Base-by-base conservation (phyloP, 306 rosid genomes). In the Quercus berberidifolia region DNA sequence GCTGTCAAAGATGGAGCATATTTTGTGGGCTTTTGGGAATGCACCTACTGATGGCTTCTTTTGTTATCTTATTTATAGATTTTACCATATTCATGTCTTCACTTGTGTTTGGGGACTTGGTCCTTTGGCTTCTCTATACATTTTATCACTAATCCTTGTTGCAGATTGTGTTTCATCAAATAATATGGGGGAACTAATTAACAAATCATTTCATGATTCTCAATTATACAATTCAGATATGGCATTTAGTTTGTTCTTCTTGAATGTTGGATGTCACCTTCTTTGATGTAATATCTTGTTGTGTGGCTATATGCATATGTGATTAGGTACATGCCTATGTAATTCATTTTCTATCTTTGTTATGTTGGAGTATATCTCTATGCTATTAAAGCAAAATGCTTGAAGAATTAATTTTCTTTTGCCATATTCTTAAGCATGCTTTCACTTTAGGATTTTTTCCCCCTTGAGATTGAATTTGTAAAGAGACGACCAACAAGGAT, bases 181-280 rank as follows among this genome's bases (percentile, higher is more conserved):
- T 18, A 67, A 13, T 56, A 14, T 58, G n/a, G 58, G 74, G 35
- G 23, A 23, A 80, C 55, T 58, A 46, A 25, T 80, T 78, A 17
- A 60, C 64, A 67, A 56, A 56, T 25, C 26, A 25, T n/a, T 25
- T 25, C 25, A 25, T 25, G 25, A 25, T 25, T 25, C 25, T 25
- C 25, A 25, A 25, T 25, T 25, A 25, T 25, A 25, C 25, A 25
- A 25, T 25, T 25, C 25, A 25, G 98, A 85, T 91, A 82, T 94
- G 98, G 98, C 88, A 83, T 80, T 90, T 94, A 92, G 97, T 91
- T 68, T 94, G 26, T 80, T 88, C 97, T 79, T 88, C 98, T 31
- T 94, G 97, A 97, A 91, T 92, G 82, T 85, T 94, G 88, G 95
- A 94, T 74, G 69, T 84, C 78, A 92, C 88, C 87, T 94, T 97